phyloP scores from a whole-genome alignment of 805 yeast genomes.

The Candida incommunis region DNA sequence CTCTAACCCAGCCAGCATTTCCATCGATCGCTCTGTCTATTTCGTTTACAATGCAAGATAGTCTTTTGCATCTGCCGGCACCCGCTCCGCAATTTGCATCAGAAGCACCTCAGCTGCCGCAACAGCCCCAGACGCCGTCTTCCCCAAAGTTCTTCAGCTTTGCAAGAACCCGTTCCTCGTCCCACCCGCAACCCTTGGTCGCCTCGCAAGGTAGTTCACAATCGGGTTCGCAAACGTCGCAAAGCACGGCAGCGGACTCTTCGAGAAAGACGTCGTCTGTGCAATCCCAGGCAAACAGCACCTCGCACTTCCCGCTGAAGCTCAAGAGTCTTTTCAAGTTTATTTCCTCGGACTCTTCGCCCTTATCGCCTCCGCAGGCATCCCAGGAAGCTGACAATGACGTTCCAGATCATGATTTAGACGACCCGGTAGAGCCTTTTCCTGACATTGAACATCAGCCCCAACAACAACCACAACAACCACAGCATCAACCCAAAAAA shows the following conservation, averaged over 20 bases:
- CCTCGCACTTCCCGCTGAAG: constrained; percentile 15
- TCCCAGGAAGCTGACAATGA: constrained; percentile 1
- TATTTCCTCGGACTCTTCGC: constrained; percentile 3
- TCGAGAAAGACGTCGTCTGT: not conserved
- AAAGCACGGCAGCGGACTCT: not conserved
- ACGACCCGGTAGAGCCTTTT: not conserved
- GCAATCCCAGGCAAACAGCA: not conserved
- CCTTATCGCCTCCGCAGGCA: constrained; percentile 7
- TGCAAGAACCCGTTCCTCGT: not conserved
- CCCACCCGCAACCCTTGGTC: not conserved
- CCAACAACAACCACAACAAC: not conserved
- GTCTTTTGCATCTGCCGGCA: not conserved
- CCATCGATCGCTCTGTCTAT: no score
- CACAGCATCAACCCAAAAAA: constrained; percentile 1
- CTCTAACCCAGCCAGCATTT: no score
- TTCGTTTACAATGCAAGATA: no score
- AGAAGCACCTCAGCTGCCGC: not conserved
- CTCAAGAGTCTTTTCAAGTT: constrained; percentile 20
- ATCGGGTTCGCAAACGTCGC: not conserved
- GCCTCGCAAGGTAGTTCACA: not conserved
- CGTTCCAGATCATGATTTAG: not conserved
- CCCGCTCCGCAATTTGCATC: not conserved
- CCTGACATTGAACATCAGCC: not conserved
- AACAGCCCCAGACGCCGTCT: not conserved
- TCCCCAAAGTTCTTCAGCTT: not conserved